Conservation (phyloP, 345 rosid species). For the Salix suchowensis region DNA sequence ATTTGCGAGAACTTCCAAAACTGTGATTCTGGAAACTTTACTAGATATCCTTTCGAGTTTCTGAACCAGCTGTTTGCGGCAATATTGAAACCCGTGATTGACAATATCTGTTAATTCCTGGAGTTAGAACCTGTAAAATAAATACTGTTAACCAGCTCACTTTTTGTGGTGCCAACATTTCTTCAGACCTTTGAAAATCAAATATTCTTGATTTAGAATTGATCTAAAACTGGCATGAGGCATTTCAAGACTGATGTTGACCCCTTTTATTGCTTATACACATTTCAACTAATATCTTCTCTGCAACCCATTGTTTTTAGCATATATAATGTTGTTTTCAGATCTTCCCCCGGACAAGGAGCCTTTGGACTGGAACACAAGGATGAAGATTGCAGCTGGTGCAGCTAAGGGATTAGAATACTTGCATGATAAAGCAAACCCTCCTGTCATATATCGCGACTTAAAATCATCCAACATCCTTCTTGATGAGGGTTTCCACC, state of each 20-base stretch:
- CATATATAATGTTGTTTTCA: constrained; percentile 24
- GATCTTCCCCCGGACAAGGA: constrained; percentile 81
- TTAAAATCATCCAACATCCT: constrained; percentile 93
- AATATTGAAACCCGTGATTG: not conserved
- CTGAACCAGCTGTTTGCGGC: not conserved
- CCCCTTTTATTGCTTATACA: not conserved
- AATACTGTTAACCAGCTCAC: not conserved
- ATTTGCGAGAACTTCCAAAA: not conserved
- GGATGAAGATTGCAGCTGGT: constrained; percentile 98
- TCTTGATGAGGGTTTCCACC: constrained; percentile 83
- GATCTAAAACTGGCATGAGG: not conserved
- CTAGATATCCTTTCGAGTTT: not conserved
- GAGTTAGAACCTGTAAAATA: not conserved
- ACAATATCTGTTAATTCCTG: not conserved
- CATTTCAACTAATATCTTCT: not conserved
- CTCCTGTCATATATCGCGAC: constrained; percentile 95
- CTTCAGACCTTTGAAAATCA: not conserved
- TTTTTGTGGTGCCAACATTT: not conserved
- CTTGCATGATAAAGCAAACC: constrained; percentile 91
- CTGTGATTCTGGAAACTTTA: not conserved
- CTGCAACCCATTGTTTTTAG: not conserved
- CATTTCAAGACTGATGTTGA: not conserved
- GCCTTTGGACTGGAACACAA: constrained; percentile 90
- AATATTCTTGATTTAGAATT: not conserved
- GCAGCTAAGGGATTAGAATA: constrained; percentile 97